Conservation (phyloP, 2,329 filamentous ascomycete genomes). For the Beauveria sp. region DNA sequence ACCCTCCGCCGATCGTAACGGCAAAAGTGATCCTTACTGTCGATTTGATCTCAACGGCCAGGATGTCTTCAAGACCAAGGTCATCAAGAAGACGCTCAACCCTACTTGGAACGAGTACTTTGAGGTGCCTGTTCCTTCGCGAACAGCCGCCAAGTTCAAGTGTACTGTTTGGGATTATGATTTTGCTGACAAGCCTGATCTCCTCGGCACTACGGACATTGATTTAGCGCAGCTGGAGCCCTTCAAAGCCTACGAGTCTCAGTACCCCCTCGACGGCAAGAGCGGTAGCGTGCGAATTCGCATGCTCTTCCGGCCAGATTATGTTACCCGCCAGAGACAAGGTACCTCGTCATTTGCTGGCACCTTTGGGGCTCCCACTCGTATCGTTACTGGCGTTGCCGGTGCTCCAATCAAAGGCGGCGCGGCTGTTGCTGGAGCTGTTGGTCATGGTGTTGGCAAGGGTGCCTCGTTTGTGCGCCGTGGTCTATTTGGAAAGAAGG, state of each 20-base stretch:
- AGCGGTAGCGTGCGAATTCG: slow-evolving; percentile 76
- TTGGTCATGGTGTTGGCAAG: slow-evolving; percentile 75
- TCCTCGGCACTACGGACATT: slow-evolving; percentile 70
- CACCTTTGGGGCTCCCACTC: slow-evolving; percentile 78
- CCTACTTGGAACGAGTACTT: slow-evolving; percentile 97
- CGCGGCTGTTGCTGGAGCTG: slow-evolving; percentile 62
- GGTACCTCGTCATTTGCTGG: slow-evolving; percentile 90
- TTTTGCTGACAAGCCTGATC: slow-evolving; percentile 90
- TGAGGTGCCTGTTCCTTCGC: slow-evolving; percentile 71
- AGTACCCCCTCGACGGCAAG: slow-evolving; percentile 75
- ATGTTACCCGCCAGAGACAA: slow-evolving; percentile 77
- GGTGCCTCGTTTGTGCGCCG: slow-evolving; percentile 87
- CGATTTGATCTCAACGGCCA: slow-evolving; percentile 87
- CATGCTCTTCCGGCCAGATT: slow-evolving; percentile 87
- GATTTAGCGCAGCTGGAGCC: slow-evolving; percentile 76
- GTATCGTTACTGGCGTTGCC: slow-evolving; percentile 72
- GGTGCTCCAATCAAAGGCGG: slow-evolving; percentile 94
- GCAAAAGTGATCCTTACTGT: slow-evolving; percentile 94
- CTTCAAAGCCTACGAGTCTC: slow-evolving; percentile 71
- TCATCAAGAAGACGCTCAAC: slow-evolving; percentile 91
- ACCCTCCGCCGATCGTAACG: slow-evolving; percentile 91
- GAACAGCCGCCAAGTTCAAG: slow-evolving; percentile 76
- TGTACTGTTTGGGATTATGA: slow-evolving; percentile 92
- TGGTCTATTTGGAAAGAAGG: slow-evolving; percentile 68
- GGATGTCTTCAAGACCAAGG: slow-evolving; percentile 90